Conservation (phyloP, 208 protist species). For the Acanthamoeba lenticulata region DNA sequence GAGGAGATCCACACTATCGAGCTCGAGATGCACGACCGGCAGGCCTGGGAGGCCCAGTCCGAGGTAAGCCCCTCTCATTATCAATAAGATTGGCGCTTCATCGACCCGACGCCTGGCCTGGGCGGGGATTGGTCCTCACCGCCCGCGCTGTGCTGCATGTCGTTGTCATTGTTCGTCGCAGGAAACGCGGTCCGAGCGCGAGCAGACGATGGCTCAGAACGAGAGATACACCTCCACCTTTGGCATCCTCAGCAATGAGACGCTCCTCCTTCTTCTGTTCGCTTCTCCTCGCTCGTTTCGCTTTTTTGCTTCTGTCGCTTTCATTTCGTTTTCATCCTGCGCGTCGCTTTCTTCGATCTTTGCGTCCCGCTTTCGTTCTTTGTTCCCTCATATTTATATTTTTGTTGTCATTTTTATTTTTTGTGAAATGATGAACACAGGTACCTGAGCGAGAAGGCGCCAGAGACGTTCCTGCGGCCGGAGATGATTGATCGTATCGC, state of each 20-base stretch:
- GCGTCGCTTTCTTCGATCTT: background rate
- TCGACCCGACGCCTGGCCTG: too few species aligned
- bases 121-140: too few species aligned
- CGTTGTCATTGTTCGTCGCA: background rate
- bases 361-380: too few species aligned
- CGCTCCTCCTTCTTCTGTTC: conserved; percentile 22
- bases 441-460: conserved; percentile 52
- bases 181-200: conserved; percentile 34
- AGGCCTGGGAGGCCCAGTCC: conserved; percentile 39
- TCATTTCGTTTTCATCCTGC: background rate
- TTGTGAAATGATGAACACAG: too few species aligned
- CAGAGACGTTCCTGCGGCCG: conserved; percentile 76
- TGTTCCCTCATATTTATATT: too few species aligned
- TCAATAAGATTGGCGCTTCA: background rate
- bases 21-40: conserved; percentile 47
- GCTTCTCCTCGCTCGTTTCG: background rate
- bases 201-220: conserved; percentile 5
- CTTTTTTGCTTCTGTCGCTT: background rate
- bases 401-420: too few species aligned
- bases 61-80: background rate
- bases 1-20: conserved; percentile 53
- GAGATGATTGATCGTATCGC: conserved; percentile 84
- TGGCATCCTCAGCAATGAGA: conserved; percentile 57
- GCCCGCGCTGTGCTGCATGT: background rate
- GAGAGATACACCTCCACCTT: conserved; percentile 52